Base-by-base conservation (phyloP, 2,329 filamentous ascomycete genomes). In the Xylariaceae sp. region DNA sequence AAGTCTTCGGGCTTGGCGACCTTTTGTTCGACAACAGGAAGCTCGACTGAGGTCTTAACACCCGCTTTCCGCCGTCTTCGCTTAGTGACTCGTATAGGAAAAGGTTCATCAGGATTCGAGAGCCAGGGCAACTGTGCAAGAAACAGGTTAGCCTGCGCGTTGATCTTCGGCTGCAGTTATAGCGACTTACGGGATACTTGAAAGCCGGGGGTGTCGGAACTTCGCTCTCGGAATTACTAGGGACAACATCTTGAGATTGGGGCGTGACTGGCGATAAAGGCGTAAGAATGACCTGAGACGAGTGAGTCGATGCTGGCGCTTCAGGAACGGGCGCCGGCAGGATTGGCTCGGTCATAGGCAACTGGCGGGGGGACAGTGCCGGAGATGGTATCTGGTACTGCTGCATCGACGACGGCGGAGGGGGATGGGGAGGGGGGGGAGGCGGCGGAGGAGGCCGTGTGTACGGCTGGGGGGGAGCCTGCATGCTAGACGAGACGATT, bases 81-180 rank as follows among this genome's bases (percentile, higher is more conserved):
- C 59, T 72, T 74, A 34, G 71, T 39, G 34, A 67, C 60, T 60
- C 69, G 72, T 3, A 63, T 62, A 12, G 82, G 81, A 62, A 83
- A 86, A 9, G 73, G 70, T 26, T 69, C 61, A 30, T 80, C 76
- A 3, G 79, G 77, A 30, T 68, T 69, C 0, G 81, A 83, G 22
- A 76, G 63, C 81, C 82, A 85, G 9, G 83, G 83, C 9, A 85
- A 70, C 80, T 84, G 54, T 12, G 54, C 26, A 36, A 51, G 18
- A 57, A 18, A 41, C 30, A 12, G 36, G 53, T 74, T 59, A 74
- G 67, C 39, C 10, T 29, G 42, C 10, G 46, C 19, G 18, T 9
- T 21, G 21, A 37, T 34, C 13, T 16, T 19, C 19, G 16, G 42
- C 2, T 10, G 15, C 18, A 40, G 26, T 10, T 32, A 45, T 44